A percentile compares a stretch with the other conserved stretches of the same genome.
These are phyloP conservation scores for Cladosporium cucumerinum DNA, from an alignment of 2,329 filamentous ascomycete species.

Conservation along the genomic window DNA sequence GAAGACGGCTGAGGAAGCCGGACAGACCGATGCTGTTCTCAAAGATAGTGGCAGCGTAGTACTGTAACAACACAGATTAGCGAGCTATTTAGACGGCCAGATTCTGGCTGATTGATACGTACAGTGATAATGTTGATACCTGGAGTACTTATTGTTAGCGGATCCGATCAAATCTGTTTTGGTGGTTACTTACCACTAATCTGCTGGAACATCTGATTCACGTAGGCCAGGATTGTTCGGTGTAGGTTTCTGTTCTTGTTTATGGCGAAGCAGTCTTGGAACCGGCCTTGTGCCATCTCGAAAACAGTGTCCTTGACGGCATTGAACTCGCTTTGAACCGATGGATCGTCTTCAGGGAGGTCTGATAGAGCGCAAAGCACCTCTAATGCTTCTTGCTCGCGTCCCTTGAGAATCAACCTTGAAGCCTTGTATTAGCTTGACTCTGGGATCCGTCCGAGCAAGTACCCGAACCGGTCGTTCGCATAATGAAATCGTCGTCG, in stretches of 20 bases:
- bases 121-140: constrained; percentile 7
- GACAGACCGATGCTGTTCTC: constrained; percentile 51
- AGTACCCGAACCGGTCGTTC: neutral
- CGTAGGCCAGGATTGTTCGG: constrained; percentile 33
- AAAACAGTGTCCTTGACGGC: constrained; percentile 54
- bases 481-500: constrained; percentile 43
- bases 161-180: neutral
- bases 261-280: constrained; percentile 31
- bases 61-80: neutral
- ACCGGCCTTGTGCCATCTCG: constrained; percentile 39
- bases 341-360: constrained; percentile 43
- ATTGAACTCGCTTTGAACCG: constrained; percentile 47
- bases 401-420: constrained; percentile 55
- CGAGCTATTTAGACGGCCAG: too few relatives aligned
- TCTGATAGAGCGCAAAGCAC: constrained; percentile 49
- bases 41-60: constrained; percentile 48
- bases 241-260: constrained; percentile 36
- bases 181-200: constrained; percentile 25
- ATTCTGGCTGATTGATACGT: neutral
- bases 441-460: neutral
- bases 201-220: constrained; percentile 38
- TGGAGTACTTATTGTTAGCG: neutral
- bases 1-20: constrained; percentile 46
- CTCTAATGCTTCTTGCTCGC: constrained; percentile 50
- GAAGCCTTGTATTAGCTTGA: neutral